Base-by-base conservation (phyloP, 768 basidiomycete genomes). In the Termitomyces titanicus region DNA sequence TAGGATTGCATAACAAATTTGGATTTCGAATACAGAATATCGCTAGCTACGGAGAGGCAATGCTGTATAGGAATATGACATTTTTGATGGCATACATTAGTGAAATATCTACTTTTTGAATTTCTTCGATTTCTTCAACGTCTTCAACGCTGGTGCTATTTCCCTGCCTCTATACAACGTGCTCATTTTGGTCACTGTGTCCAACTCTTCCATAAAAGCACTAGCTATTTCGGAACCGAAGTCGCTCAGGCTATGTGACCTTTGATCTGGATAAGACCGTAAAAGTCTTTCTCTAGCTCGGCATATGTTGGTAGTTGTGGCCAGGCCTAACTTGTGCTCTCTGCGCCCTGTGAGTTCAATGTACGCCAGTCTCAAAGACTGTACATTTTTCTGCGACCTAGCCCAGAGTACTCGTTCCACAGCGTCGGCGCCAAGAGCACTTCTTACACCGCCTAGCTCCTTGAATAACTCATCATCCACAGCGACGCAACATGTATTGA, bases 401-500 rank as follows among this genome's bases (percentile, higher is more conserved):
- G 60, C 60, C 39, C 51, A 42, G 8, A 53, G 25, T 7, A 55
- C 29, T 29, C 51, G 42, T 9, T 50, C 53, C 3, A 53, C 47
- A 10, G 46, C 37, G 8, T 54, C 53, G 17, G 18, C 8, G 35
- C 37, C 40, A 22, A 17, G 38, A 11, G 12, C 12, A 13, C 17
- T 24, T 15, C 8, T 31, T 25, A 13, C 20, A 1, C 22, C 38
- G 1, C 18, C 3, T 15, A 59, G 17, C 12, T 59, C 58, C 1
- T 20, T 20, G 7, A 34, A 20, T 34, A 59, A 44, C 27, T 47
- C 38, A 5, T 12, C 6, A 5, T 53, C 51, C 3, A 59, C 47
- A 1, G 22, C 39, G 3, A 1, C 15, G 10, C 20, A 18, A 7
- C 25, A 46, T 5, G 11, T 18, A 46, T 29, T n/a, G 4, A 20